These are phyloP conservation scores for Claviceps sorghi DNA, from an alignment of 2,329 filamentous ascomycete species.

Conservation along the genomic window DNA sequence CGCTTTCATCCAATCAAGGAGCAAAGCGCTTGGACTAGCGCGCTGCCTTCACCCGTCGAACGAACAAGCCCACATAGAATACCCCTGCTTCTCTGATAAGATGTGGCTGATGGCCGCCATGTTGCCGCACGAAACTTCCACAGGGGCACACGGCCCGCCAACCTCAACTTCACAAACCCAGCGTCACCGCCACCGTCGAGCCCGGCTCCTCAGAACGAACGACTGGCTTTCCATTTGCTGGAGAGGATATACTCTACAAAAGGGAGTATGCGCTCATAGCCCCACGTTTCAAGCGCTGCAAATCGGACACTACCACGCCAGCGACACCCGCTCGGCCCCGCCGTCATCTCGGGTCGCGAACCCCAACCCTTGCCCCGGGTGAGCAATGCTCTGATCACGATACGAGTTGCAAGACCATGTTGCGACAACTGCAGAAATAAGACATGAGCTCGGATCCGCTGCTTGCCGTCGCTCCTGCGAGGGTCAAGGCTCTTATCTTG, in stretches of 20 bases:
- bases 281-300: background rate
- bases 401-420: conserved; percentile 15
- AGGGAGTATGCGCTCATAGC: background rate
- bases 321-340: background rate
- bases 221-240: background rate
- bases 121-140: background rate
- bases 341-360: background rate
- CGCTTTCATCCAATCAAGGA: background rate
- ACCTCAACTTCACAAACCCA: background rate
- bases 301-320: background rate
- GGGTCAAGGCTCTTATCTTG: conserved; percentile 74
- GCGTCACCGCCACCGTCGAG: background rate
- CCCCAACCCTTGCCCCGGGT: background rate
- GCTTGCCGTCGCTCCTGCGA: conserved; percentile 79
- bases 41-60: no score
- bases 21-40: background rate
- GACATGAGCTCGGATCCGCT: conserved; percentile 77
- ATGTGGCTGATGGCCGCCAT: background rate
- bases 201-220: background rate
- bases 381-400: background rate
- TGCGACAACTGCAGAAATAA: conserved; percentile 31
- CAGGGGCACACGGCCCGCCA: no score
- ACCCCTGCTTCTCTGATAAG: background rate
- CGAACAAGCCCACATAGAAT: background rate
- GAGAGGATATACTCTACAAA: background rate